Conservation (phyloP, 1,139 yeast species). For the Sugiyamaella japonica region DNA sequence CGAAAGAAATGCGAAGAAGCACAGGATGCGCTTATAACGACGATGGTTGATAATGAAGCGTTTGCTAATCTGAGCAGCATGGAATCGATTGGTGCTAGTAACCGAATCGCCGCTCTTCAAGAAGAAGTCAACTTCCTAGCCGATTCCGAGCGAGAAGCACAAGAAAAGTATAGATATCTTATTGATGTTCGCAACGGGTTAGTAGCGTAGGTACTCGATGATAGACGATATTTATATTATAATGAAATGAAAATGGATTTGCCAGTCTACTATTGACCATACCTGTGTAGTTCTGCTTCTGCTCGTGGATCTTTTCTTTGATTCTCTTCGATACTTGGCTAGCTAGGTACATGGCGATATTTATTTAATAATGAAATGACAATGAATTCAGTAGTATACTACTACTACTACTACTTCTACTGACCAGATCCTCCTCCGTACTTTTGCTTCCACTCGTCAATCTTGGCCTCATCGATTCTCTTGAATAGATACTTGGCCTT, state of each 20-base stretch:
- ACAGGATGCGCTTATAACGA: conserved; percentile 35
- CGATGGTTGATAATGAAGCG: conserved; percentile 35
- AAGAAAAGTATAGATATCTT: conserved; percentile 29
- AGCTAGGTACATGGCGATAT: too few species aligned
- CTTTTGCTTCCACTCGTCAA: conserved; percentile 81
- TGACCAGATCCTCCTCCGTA: conserved; percentile 58
- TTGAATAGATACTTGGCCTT: conserved; percentile 88
- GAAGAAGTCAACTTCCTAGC: conserved; percentile 45
- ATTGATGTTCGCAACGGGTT: conserved; percentile 8
- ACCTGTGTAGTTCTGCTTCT: conserved; percentile 72
- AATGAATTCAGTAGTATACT: neutral
- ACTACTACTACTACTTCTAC: conserved; percentile 9
- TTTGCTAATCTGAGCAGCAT: conserved; percentile 32
- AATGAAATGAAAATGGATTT: neutral
- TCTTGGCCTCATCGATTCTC: conserved; percentile 86
- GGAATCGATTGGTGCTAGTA: conserved; percentile 42
- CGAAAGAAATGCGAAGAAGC: conserved; percentile 35
- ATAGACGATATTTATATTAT: neutral
- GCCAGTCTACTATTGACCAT: conserved; percentile 15
- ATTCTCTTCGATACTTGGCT: conserved; percentile 89
- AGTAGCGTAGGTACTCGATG: neutral
- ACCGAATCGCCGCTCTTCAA: conserved; percentile 42
- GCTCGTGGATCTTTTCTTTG: conserved; percentile 83
- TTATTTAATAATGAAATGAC: neutral
- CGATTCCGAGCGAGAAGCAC: conserved; percentile 44